Conservation (phyloP, 352 stramenopile genomes). For the Phytophthora tubulina region DNA sequence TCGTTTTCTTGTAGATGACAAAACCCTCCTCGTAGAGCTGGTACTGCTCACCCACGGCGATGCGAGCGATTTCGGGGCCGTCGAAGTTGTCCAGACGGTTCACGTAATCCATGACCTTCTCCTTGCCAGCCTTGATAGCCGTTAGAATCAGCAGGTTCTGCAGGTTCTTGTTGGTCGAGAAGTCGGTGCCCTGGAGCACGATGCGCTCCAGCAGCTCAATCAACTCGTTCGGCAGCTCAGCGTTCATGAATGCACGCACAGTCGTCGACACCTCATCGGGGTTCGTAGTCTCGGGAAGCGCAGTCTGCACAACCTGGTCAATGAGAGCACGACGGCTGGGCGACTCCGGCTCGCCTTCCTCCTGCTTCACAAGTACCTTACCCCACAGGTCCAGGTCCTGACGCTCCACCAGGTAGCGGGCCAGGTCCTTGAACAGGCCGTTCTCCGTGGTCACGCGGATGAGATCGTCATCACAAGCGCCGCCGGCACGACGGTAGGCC, state of each 20-base stretch:
- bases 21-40: conserved; percentile 99
- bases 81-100: conserved; percentile 99
- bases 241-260: conserved; percentile 99
- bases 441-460: conserved; percentile 99
- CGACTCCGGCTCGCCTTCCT: conserved; percentile 93
- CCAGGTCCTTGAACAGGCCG: conserved; percentile 99
- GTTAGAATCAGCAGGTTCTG: conserved; percentile 99
- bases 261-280: conserved; percentile 99
- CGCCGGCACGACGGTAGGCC: conserved; percentile 98
- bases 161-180: conserved; percentile 99
- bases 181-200: conserved; percentile 99
- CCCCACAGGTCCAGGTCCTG: conserved; percentile 99
- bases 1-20: conserved; percentile 99
- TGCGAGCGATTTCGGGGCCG: conserved; percentile 99
- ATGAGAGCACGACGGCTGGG: conserved; percentile 96
- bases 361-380: conserved; percentile 94
- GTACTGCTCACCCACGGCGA: conserved; percentile 98
- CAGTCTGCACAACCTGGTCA: conserved; percentile 99
- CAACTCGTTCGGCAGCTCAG: conserved; percentile 98
- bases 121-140: conserved; percentile 98
- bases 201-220: conserved; percentile 99
- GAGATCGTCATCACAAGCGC: conserved; percentile 99
- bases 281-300: conserved; percentile 98
- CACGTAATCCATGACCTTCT: conserved; percentile 99
- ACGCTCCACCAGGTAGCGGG: conserved; percentile 98